Evolutionary conservation across 2,329 filamentous ascomycete genomes (phyloP).

Genomic region (Parastagonospora nodorum): DNA sequence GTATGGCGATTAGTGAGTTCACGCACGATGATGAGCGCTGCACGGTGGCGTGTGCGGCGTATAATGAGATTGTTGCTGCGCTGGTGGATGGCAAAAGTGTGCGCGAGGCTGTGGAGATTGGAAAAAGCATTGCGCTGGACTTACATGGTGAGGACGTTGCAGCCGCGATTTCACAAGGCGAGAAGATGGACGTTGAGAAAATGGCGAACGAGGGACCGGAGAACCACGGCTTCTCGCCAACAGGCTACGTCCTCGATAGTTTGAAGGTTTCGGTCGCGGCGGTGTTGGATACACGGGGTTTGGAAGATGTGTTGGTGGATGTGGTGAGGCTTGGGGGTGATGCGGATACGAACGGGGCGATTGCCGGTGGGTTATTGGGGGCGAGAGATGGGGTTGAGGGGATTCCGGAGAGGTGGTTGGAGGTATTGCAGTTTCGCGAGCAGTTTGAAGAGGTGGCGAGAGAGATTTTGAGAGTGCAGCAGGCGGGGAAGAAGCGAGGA

Average conservation of each 20-base stretch:
- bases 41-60: slow-evolving; percentile 25
- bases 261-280: slow-evolving; percentile 51
- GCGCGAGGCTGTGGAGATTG: slow-evolving; percentile 13
- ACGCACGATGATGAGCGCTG: slow-evolving; percentile 30
- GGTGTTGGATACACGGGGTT: slow-evolving; percentile 45
- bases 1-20: slow-evolving; percentile 24
- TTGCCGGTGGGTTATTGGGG: slow-evolving; percentile 54
- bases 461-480: slow-evolving; percentile 1
- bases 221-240: slow-evolving; percentile 17
- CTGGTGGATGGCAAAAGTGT: slow-evolving; percentile 13
- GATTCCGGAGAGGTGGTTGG: slow-evolving; percentile 51
- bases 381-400: slow-evolving; percentile 51
- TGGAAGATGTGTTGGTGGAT: slow-evolving; percentile 55
- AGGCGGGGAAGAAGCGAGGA: background rate
- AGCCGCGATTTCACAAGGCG: background rate
- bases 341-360: slow-evolving; percentile 55
- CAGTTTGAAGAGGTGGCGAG: slow-evolving; percentile 23
- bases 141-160: background rate
- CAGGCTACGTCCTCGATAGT: slow-evolving; percentile 53
- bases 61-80: slow-evolving; percentile 30
- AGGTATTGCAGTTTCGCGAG: slow-evolving; percentile 23
- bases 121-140: background rate
- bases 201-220: background rate
- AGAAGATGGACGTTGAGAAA: background rate
- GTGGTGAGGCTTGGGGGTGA: slow-evolving; percentile 53